A percentile compares a stretch with the other conserved stretches of the same genome.
Evolutionary conservation across 805 yeast species (phyloP).

Genomic region (Debaryomyces hansenii): DNA sequence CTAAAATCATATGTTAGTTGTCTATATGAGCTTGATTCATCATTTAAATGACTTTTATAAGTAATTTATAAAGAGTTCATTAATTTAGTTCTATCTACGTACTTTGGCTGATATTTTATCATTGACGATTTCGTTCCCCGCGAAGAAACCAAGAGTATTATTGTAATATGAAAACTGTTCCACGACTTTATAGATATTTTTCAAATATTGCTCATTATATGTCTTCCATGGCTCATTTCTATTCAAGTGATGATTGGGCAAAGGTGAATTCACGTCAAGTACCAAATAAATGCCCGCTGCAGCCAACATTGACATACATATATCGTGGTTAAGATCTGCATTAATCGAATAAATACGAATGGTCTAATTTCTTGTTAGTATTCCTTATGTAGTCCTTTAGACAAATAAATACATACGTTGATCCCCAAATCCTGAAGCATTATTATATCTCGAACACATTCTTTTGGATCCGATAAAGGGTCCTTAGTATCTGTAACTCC

Average conservation of each 20-base stretch:
- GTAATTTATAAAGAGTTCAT: too few species aligned
- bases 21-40: too few species aligned
- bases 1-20: constrained; percentile 6
- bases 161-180: constrained; percentile 82
- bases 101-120: constrained; percentile 66
- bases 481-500: constrained; percentile 59
- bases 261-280: constrained; percentile 88
- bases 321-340: constrained; percentile 79
- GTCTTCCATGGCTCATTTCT: constrained; percentile 94
- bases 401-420: constrained; percentile 39
- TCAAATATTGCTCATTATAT: constrained; percentile 67
- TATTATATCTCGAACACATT: constrained; percentile 79
- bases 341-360: constrained; percentile 86
- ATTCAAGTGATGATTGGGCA: constrained; percentile 74
- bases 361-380: constrained; percentile 39
- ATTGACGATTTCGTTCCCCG: constrained; percentile 89
- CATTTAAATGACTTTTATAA: too few species aligned
- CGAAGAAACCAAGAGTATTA: constrained; percentile 87
- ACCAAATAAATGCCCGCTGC: constrained; percentile 90
- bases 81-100: too few species aligned
- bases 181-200: constrained; percentile 74
- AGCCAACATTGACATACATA: constrained; percentile 89
- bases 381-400: neutral
- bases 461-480: constrained; percentile 70
- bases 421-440: constrained; percentile 83